Conservation (phyloP, 2,329 filamentous ascomycete genomes). For the Aspergillus hortae region DNA sequence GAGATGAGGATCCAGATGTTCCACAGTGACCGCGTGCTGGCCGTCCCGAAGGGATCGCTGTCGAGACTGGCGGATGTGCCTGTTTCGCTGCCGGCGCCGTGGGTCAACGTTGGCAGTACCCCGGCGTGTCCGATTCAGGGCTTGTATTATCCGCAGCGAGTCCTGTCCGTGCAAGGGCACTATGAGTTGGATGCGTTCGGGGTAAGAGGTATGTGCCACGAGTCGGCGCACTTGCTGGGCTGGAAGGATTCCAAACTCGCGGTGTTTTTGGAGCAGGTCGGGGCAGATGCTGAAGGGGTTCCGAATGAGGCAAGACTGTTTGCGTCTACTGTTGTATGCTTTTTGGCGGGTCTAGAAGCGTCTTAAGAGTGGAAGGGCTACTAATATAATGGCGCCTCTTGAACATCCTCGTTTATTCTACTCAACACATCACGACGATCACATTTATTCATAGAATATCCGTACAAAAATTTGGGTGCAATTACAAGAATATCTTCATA, state of each 20-base stretch:
- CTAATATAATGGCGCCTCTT: too few species aligned
- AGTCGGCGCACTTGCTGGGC: slow-evolving; percentile 19
- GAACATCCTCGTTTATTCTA: too few species aligned
- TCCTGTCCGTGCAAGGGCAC: slow-evolving; percentile 32
- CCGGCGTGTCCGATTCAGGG: slow-evolving; percentile 26
- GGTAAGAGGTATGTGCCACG: slow-evolving; percentile 21
- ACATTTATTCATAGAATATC: too few species aligned
- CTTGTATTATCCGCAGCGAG: slow-evolving; percentile 24
- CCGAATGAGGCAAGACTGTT: background rate
- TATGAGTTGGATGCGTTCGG: slow-evolving; percentile 29
- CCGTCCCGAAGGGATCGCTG: slow-evolving; percentile 4
- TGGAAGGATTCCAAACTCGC: slow-evolving; percentile 15
- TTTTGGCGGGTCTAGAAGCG: too few species aligned
- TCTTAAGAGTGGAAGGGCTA: too few species aligned
- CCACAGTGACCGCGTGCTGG: slow-evolving; percentile 28
- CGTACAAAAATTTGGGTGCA: too few species aligned
- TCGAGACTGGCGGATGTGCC: background rate
- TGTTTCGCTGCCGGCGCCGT: slow-evolving; percentile 19
- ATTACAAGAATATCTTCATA: too few species aligned
- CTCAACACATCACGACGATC: too few species aligned
- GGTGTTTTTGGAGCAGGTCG: background rate
- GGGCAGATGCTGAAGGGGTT: slow-evolving; percentile 2
- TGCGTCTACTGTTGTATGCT: too few species aligned
- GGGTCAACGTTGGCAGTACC: slow-evolving; percentile 29
- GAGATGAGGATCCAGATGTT: slow-evolving; percentile 28